Conservation (phyloP, 202 grass and related monocot species). For the Schoenoplectus triqueter region DNA sequence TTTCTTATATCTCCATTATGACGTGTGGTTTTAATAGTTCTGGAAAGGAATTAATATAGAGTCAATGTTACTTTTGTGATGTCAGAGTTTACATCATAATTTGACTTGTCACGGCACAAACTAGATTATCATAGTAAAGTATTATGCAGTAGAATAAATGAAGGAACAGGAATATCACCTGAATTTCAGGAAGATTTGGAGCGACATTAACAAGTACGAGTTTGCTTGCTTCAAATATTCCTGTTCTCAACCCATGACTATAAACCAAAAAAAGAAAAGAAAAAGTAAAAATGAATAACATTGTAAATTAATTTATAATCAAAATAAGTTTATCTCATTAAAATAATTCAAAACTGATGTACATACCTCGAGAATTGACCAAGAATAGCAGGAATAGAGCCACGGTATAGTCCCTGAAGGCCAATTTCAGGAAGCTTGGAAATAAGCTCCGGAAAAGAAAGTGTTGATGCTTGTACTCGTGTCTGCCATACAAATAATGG, state of each 20-base stretch:
- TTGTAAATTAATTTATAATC: not conserved
- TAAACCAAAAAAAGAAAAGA: constrained; percentile 35
- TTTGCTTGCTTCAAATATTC: constrained; percentile 96
- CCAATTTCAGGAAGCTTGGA: constrained; percentile 89
- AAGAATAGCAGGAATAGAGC: constrained; percentile 89
- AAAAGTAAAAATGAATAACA: not conserved
- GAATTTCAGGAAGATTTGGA: constrained; percentile 88
- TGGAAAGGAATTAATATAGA: not conserved
- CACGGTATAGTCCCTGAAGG: constrained; percentile 83
- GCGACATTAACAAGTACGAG: constrained; percentile 83
- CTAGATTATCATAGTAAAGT: not conserved
- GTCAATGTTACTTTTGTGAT: not conserved
- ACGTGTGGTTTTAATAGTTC: not conserved
- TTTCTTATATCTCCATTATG: not conserved
- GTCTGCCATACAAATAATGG: constrained; percentile 58
- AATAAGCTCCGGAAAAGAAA: constrained; percentile 89
- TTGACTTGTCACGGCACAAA: not conserved
- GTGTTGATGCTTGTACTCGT: constrained; percentile 89
- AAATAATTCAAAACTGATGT: constrained; percentile 20
- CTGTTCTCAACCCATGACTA: constrained; percentile 97
- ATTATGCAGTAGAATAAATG: not conserved
- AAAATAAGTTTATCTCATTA: not conserved
- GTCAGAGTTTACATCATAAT: not conserved
- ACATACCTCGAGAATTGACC: constrained; percentile 89
- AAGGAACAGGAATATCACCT: constrained; percentile 50